These are phyloP conservation scores for Xylariomycetidae sp. DNA, from an alignment of 2,329 filamentous ascomycete genomes.

Conservation along the genomic window DNA sequence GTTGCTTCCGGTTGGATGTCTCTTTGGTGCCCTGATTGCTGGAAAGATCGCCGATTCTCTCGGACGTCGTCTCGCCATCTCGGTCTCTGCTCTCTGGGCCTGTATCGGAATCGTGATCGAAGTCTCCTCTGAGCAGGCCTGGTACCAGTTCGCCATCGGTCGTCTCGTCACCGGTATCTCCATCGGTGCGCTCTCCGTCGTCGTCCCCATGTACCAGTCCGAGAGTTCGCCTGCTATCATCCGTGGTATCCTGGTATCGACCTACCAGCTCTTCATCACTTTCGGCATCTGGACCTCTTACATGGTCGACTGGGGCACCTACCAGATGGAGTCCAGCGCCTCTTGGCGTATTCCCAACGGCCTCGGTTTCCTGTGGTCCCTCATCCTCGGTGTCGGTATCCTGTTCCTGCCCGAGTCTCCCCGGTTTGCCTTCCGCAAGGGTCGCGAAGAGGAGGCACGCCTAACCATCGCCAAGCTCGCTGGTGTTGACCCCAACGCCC, in stretches of 20 bases:
- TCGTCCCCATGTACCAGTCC: conserved; percentile 65
- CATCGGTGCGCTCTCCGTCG: conserved; percentile 59
- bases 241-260: conserved; percentile 58
- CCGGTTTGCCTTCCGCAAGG: conserved; percentile 44
- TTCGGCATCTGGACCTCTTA: conserved; percentile 59
- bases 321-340: conserved; percentile 37
- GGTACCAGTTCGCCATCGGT: conserved; percentile 63
- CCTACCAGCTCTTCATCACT: conserved; percentile 67
- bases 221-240: conserved; percentile 62
- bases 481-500: conserved; percentile 34
- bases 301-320: conserved; percentile 59
- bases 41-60: conserved; percentile 58
- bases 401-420: conserved; percentile 52
- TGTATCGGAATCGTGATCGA: conserved; percentile 61
- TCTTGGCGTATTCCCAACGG: conserved; percentile 61
- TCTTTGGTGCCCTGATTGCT: conserved; percentile 53
- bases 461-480: conserved; percentile 42
- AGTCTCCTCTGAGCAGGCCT: conserved; percentile 49
- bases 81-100: conserved; percentile 58
- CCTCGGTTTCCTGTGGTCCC: conserved; percentile 51
- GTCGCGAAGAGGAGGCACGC: conserved; percentile 44
- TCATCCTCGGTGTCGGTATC: conserved; percentile 46
- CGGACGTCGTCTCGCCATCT: conserved; percentile 59
- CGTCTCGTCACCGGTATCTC: conserved; percentile 63
- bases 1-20: conserved; percentile 55